phyloP scores from a whole-genome alignment of 2,329 filamentous ascomycete species.

The Metarhizium humberi region DNA sequence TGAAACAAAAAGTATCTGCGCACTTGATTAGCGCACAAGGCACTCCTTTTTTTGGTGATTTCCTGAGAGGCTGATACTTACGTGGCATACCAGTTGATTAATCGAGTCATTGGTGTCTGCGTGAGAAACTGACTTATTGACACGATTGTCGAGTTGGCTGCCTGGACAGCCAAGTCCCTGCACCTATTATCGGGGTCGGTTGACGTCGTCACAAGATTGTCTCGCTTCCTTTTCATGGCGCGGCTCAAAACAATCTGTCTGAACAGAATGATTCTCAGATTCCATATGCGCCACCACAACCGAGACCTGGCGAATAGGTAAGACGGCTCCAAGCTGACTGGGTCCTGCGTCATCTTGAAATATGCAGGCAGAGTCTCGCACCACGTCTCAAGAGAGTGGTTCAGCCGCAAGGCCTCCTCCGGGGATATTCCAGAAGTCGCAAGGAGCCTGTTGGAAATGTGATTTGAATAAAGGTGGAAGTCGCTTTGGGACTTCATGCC shows the following conservation, averaged over 20 bases:
- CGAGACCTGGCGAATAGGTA: slow-evolving; percentile 17
- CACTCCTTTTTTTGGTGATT: not conserved
- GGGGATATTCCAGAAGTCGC: slow-evolving; percentile 15
- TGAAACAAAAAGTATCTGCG: slow-evolving; percentile 19
- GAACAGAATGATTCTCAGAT: slow-evolving; percentile 21
- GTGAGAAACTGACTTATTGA: slow-evolving; percentile 17
- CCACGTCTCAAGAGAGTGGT: slow-evolving; percentile 17
- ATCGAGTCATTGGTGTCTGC: slow-evolving; percentile 11
- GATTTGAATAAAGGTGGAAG: slow-evolving; percentile 21
- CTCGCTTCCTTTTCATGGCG: slow-evolving; percentile 13
- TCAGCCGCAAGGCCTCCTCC: slow-evolving; percentile 16
- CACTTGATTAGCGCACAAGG: slow-evolving; percentile 3
- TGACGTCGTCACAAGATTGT: slow-evolving; percentile 1
- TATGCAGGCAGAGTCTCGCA: slow-evolving; percentile 17
- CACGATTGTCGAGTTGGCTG: slow-evolving; percentile 17
- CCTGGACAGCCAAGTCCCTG: slow-evolving; percentile 14
- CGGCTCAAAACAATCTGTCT: slow-evolving; percentile 18
- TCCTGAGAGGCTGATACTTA: slow-evolving; percentile 3
- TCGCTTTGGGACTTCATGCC: slow-evolving; percentile 18
- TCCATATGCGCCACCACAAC: slow-evolving; percentile 24
- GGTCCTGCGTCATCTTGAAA: slow-evolving; percentile 11
- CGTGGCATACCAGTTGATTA: slow-evolving; percentile 23
- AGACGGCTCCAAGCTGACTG: slow-evolving; percentile 9
- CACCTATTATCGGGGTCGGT: slow-evolving; percentile 14
- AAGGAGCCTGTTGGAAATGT: slow-evolving; percentile 20